Conservation (phyloP, 2,329 filamentous ascomycete genomes). For the Pyrenophora seminiperda region DNA sequence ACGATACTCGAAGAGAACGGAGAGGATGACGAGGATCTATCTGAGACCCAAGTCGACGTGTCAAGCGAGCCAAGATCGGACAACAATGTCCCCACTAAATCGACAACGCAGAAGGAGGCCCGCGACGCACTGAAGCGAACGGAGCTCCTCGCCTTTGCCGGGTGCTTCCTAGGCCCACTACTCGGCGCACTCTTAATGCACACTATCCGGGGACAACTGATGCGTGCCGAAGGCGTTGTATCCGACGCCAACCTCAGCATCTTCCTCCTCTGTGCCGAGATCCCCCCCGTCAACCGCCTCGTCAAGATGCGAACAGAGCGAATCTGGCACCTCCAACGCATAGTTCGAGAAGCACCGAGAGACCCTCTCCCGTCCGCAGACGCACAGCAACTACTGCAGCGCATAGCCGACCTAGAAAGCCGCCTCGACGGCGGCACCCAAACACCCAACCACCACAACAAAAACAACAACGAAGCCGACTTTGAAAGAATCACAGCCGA, state of each 20-base stretch:
- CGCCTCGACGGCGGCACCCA: constrained; percentile 55
- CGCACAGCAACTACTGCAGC: constrained; percentile 57
- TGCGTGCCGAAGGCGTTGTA: constrained; percentile 82
- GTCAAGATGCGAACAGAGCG: constrained; percentile 79
- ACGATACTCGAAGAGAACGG: constrained; percentile 41
- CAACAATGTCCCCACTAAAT: constrained; percentile 4
- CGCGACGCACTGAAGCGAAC: constrained; percentile 70
- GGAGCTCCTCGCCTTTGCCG: constrained; percentile 73
- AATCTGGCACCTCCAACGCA: constrained; percentile 79
- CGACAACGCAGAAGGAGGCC: constrained; percentile 49
- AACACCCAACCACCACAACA: constrained; percentile 38
- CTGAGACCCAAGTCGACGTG: constrained; percentile 17
- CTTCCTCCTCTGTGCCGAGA: constrained; percentile 84
- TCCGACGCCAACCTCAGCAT: constrained; percentile 93
- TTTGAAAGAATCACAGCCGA: constrained; percentile 55
- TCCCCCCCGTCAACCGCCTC: constrained; percentile 80
- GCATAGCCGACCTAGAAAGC: constrained; percentile 72
- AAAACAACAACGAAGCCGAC: constrained; percentile 42
- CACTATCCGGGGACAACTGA: constrained; percentile 77
- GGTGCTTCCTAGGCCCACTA: constrained; percentile 79
- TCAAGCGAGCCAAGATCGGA: constrained; percentile 16
- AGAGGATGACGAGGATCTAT: constrained; percentile 20
- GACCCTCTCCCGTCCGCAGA: constrained; percentile 24
- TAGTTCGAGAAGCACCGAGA: constrained; percentile 56
- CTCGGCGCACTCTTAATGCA: constrained; percentile 85